phyloP scores from a whole-genome alignment of 192 early-diverging fungal genomes.

The Pilobolus umbonatus region DNA sequence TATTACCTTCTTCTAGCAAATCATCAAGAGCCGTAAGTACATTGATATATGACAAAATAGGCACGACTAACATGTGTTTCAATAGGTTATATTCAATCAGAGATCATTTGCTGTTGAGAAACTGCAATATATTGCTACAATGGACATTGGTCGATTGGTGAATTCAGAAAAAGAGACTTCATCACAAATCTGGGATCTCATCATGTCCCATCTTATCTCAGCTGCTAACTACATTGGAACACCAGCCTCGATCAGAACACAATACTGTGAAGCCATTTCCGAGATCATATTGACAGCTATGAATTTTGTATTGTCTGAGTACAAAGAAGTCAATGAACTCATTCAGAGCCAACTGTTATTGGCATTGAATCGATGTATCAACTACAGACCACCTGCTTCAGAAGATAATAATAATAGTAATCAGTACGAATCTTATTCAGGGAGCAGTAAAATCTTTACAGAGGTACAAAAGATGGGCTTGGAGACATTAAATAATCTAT shows the following conservation, averaged over 20 bases:
- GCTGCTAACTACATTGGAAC: conserved; percentile 59
- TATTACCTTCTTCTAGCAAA: background rate
- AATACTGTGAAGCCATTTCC: conserved; percentile 71
- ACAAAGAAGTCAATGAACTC: conserved; percentile 59
- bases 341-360: conserved; percentile 61
- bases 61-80: background rate
- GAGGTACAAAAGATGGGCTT: conserved; percentile 81
- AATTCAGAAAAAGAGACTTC: conserved; percentile 34
- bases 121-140: conserved; percentile 53
- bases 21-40: conserved; percentile 22
- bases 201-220: conserved; percentile 71
- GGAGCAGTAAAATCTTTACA: conserved; percentile 13
- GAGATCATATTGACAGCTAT: conserved; percentile 73
- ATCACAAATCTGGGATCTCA: conserved; percentile 48
- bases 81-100: conserved; percentile 62
- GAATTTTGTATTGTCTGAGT: conserved; percentile 55
- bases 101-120: conserved; percentile 78
- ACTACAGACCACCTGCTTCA: too few relatives aligned
- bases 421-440: background rate
- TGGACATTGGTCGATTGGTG: conserved; percentile 54
- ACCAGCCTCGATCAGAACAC: conserved; percentile 60
- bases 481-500: conserved; percentile 84
- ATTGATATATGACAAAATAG: background rate
- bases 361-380: conserved; percentile 59
- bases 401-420: background rate